A percentile compares a stretch with the other conserved stretches of the same genome.
Evolutionary conservation across 768 basidiomycete species (phyloP).

Genomic region (Kwoniella bestiolae): DNA sequence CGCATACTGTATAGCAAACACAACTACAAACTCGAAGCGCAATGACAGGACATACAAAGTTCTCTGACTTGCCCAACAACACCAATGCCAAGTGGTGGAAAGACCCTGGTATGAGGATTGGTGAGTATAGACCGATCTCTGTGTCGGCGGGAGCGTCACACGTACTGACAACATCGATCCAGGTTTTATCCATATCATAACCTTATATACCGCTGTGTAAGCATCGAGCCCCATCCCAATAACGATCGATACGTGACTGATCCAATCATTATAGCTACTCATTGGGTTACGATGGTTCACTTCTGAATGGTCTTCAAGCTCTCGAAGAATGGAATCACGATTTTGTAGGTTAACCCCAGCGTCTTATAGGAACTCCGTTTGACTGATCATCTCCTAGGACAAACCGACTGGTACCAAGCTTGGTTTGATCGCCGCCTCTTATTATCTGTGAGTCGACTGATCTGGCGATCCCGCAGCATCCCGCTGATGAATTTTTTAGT

Average conservation of each 20-base stretch:
- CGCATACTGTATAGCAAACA: neutral
- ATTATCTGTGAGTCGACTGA: conserved; percentile 27
- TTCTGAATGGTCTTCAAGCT: conserved; percentile 43
- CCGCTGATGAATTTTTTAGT: neutral
- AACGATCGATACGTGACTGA: neutral
- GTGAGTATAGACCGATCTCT: conserved; percentile 3
- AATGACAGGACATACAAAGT: conserved; percentile 15
- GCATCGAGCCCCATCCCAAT: no score
- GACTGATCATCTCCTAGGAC: neutral
- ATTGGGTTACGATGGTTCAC: conserved; percentile 39
- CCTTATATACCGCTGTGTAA: conserved; percentile 22
- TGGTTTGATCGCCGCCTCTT: conserved; percentile 37
- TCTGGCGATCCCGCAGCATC: conserved; percentile 5
- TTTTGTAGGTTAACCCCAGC: conserved; percentile 1
- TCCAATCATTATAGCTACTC: conserved; percentile 11
- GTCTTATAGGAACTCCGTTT: neutral
- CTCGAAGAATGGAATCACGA: conserved; percentile 34
- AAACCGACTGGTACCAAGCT: conserved; percentile 33
- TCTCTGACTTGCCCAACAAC: conserved; percentile 32
- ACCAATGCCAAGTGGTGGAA: conserved; percentile 30
- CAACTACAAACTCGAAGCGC: neutral
- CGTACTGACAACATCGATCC: neutral
- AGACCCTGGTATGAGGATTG: conserved; percentile 31
- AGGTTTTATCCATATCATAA: conserved; percentile 24
- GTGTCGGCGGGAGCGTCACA: neutral